Evolutionary conservation across 768 basidiomycete species (phyloP).

Genomic region (Termitomyces sp.): DNA sequence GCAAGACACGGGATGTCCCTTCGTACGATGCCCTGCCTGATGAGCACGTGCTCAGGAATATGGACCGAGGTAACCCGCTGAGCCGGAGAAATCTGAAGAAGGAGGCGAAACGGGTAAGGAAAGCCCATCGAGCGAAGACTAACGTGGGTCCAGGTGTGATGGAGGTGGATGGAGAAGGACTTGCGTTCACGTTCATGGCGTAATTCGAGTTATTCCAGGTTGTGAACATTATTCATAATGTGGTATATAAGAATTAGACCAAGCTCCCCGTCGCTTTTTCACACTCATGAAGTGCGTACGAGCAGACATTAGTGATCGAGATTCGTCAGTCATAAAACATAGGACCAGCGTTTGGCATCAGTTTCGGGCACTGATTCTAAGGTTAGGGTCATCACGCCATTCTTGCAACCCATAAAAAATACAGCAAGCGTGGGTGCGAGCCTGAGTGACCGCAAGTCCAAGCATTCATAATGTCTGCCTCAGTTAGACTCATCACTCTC

Average conservation of each 20-base stretch:
- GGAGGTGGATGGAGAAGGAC: conserved; percentile 41
- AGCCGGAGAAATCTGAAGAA: conserved; percentile 50
- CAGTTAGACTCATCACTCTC: background rate
- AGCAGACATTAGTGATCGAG: background rate
- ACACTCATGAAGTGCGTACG: background rate
- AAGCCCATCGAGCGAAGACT: conserved; percentile 34
- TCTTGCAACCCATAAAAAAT: background rate
- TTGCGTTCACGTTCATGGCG: conserved; percentile 44
- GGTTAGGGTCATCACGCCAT: conserved; percentile 18
- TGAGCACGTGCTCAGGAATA: conserved; percentile 34
- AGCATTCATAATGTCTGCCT: conserved; percentile 9
- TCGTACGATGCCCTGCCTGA: conserved; percentile 47
- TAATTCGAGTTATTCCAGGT: background rate
- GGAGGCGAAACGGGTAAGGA: conserved; percentile 58
- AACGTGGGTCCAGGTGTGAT: conserved; percentile 24
- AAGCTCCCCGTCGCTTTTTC: too few species aligned
- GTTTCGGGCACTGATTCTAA: conserved; percentile 7
- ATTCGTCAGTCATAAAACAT: too few species aligned
- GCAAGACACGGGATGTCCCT: conserved; percentile 49
- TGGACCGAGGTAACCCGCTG: conserved; percentile 55
- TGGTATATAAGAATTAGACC: background rate
- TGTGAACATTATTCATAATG: background rate
- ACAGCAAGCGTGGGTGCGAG: background rate
- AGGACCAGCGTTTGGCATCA: background rate
- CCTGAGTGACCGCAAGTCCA: background rate